Percentiles rank a stretch among this genome's conserved stretches.
Conservation (phyloP, 2,329 filamentous ascomycete species). For the Alternaria rosae region DNA sequence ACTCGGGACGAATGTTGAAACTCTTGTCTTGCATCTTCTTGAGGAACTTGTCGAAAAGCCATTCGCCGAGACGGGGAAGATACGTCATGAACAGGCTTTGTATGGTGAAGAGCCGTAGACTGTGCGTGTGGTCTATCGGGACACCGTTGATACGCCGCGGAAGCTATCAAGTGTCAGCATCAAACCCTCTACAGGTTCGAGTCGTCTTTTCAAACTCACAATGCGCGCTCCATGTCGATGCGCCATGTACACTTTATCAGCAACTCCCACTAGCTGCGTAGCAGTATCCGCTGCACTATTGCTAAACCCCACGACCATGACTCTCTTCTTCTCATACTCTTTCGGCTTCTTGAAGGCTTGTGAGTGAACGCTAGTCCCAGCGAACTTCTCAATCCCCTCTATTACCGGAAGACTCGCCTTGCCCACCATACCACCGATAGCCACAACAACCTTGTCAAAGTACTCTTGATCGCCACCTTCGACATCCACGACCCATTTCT, state of each 20-base stretch:
- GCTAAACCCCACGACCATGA: conserved; percentile 37
- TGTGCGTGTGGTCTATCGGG: conserved; percentile 26
- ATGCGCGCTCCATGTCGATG: conserved; percentile 35
- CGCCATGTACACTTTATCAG: conserved; percentile 30
- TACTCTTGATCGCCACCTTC: conserved; percentile 8
- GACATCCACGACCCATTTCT: conserved; percentile 25
- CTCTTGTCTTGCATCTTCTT: conserved; percentile 28
- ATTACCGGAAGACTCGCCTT: conserved; percentile 25
- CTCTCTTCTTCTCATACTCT: conserved; percentile 21
- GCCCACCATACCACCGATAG: conserved; percentile 27
- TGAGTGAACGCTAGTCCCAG: conserved; percentile 20
- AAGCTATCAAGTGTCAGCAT: conserved; percentile 15
- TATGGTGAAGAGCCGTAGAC: conserved; percentile 20
- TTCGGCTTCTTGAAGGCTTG: conserved; percentile 23
- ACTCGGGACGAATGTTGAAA: conserved; percentile 32
- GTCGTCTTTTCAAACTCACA: too few relatives aligned
- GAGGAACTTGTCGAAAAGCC: conserved; percentile 25
- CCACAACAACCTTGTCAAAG: conserved; percentile 33
- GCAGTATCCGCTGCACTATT: conserved; percentile 38
- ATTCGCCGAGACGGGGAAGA: conserved; percentile 25
- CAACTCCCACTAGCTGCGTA: conserved; percentile 27
- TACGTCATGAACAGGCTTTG: conserved; percentile 17
- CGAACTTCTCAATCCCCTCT: conserved; percentile 27
- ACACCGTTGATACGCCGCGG: conserved; percentile 23
- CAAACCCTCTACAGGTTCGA: too few relatives aligned